Evolutionary conservation across 208 protist genomes (phyloP).

Genomic region (Lotmaria passim): DNA sequence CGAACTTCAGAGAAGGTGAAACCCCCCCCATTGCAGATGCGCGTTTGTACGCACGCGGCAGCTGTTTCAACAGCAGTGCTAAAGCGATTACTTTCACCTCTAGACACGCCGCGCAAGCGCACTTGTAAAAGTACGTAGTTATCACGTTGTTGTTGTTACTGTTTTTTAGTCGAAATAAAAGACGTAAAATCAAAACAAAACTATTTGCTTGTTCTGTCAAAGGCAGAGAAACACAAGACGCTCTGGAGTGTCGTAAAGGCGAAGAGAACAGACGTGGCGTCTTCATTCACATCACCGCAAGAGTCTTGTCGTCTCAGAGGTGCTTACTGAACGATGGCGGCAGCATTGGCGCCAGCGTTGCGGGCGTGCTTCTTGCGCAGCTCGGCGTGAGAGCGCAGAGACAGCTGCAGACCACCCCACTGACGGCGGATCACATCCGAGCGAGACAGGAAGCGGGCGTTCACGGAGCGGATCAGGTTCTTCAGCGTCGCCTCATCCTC

Average conservation of each 20-base stretch:
- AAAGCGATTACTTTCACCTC: too few relatives aligned
- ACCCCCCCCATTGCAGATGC: too few relatives aligned
- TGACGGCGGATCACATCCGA: constrained; percentile 89
- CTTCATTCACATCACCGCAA: neutral
- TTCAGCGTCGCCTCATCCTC: constrained; percentile 94
- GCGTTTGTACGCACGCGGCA: too few relatives aligned
- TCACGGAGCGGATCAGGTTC: constrained; percentile 93
- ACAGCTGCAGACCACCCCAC: constrained; percentile 95
- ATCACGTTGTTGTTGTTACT: neutral
- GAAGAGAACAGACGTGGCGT: neutral
- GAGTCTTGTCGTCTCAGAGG: neutral
- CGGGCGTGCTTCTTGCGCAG: constrained; percentile 85
- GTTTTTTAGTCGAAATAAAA: constrained; percentile 27
- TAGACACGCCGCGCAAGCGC: too few relatives aligned
- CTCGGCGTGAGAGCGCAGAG: constrained; percentile 79
- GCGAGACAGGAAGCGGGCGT: constrained; percentile 94
- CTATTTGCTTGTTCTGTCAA: constrained; percentile 14
- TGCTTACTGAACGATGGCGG: constrained; percentile 18
- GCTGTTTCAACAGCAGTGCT: too few relatives aligned
- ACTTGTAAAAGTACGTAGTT: neutral
- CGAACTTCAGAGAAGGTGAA: too few relatives aligned
- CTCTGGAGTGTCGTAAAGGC: neutral
- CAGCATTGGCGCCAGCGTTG: constrained; percentile 62
- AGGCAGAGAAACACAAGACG: constrained; percentile 18
- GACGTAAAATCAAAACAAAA: constrained; percentile 23